These are phyloP conservation scores for Sporisorium iseilematis-ciliati DNA, from an alignment of 1,284 basidiomycete species.

Conservation along the genomic window DNA sequence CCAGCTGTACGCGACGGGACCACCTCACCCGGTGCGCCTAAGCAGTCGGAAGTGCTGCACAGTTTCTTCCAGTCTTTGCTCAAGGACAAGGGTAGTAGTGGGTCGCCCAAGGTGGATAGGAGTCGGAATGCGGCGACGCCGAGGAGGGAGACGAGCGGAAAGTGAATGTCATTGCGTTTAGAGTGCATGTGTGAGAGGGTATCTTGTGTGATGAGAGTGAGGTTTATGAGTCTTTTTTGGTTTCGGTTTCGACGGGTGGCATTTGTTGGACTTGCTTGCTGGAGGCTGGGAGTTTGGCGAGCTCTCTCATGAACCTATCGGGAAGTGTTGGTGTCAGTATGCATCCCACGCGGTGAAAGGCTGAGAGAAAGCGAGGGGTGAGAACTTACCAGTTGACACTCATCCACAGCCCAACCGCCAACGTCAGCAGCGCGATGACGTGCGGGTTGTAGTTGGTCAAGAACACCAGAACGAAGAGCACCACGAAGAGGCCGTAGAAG, in stretches of 20 bases:
- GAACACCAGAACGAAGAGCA: constrained; percentile 63
- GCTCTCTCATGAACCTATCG: constrained; percentile 55
- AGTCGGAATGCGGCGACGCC: constrained; percentile 1
- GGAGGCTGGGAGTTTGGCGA: constrained; percentile 51
- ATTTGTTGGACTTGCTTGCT: constrained; percentile 54
- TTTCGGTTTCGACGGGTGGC: constrained; percentile 16
- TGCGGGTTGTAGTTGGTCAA: constrained; percentile 69
- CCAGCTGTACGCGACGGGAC: constrained; percentile 25
- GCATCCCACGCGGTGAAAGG: not conserved
- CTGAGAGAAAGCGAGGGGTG: not conserved
- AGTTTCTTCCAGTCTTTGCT: constrained; percentile 64
- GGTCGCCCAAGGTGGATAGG: constrained; percentile 31
- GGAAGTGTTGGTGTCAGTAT: not conserved
- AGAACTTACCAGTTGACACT: constrained; percentile 69
- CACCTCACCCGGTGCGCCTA: constrained; percentile 43
- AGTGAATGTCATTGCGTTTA: not conserved
- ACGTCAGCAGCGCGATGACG: constrained; percentile 66
- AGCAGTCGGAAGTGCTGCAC: constrained; percentile 64
- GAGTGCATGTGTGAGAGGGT: not conserved
- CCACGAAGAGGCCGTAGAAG: constrained; percentile 70
- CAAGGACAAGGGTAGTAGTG: constrained; percentile 44
- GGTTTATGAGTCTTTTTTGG: constrained; percentile 26
- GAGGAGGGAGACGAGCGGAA: constrained; percentile 7
- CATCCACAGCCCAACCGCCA: constrained; percentile 67
- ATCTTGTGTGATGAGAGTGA: constrained; percentile 2